Percentiles rank a stretch among this genome's conserved stretches.
phyloP scores from a whole-genome alignment of 192 early-diverging fungal genomes.

The Coemansia sp. region DNA sequence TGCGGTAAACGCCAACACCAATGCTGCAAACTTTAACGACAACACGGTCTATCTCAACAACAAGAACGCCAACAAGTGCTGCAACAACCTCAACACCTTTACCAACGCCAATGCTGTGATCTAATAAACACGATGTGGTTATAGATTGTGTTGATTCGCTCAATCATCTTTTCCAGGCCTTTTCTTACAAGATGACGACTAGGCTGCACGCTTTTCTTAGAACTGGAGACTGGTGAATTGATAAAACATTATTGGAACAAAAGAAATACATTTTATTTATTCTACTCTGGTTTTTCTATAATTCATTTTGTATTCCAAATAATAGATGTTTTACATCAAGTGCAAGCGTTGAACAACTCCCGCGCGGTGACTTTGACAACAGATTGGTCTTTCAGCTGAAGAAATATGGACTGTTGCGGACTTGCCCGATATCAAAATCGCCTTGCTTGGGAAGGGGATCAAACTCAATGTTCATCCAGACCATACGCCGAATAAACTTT shows the following conservation, averaged over 20 bases:
- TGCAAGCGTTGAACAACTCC: too few species aligned
- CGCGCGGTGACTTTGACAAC: too few species aligned
- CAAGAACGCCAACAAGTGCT: constrained; percentile 3
- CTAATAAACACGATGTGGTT: background rate
- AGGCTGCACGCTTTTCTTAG: too few species aligned
- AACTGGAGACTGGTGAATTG: too few species aligned
- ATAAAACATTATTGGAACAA: too few species aligned
- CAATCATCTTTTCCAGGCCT: too few species aligned
- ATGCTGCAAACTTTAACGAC: constrained; percentile 22
- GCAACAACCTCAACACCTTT: constrained; percentile 63
- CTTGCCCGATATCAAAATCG: constrained; percentile 79
- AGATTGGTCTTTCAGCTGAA: constrained; percentile 65
- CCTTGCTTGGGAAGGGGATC: constrained; percentile 77
- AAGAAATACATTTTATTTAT: too few species aligned
- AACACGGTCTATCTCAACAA: constrained; percentile 25
- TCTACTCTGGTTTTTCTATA: too few species aligned
- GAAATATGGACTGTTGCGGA: constrained; percentile 84
- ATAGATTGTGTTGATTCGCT: too few species aligned
- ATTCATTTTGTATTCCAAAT: too few species aligned
- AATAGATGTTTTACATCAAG: too few species aligned
- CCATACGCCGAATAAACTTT: constrained; percentile 18
- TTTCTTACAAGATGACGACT: too few species aligned
- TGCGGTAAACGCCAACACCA: constrained; percentile 8
- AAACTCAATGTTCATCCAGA: constrained; percentile 67
- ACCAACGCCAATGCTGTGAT: constrained; percentile 72